Percentiles rank a stretch among this genome's conserved stretches.
Evolutionary conservation across 139 green algal genomes (phyloP).

Genomic region (Chlorella sp.): DNA sequence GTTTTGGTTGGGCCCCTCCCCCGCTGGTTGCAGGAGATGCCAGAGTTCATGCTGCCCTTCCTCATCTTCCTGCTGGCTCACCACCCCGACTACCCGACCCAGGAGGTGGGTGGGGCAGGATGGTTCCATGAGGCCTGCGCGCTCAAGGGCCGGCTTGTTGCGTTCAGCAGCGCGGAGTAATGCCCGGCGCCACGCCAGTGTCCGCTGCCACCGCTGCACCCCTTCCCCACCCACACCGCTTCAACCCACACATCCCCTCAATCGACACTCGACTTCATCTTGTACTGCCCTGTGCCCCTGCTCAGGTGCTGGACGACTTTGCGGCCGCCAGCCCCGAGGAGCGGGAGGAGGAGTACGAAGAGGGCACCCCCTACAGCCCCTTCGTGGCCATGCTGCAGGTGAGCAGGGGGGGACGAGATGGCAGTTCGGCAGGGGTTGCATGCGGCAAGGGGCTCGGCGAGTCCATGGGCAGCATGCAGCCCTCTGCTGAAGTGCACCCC

Average conservation of each 20-base stretch:
- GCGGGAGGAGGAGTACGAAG: conserved; percentile 20
- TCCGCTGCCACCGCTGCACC: no score
- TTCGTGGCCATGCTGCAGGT: conserved; percentile 76
- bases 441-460: no score
- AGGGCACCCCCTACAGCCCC: conserved; percentile 35
- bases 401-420: background rate
- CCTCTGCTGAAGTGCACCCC: background rate
- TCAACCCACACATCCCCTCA: no score
- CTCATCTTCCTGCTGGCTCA: conserved; percentile 81
- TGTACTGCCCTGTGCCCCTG: background rate
- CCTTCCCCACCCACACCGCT: no score
- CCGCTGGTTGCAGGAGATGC: conserved; percentile 71
- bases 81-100: conserved; percentile 81
- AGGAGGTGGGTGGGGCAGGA: conserved; percentile 35
- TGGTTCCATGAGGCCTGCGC: no score
- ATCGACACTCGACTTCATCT: no score
- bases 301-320: conserved; percentile 28
- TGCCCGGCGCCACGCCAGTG: no score
- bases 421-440: no score
- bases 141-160: no score
- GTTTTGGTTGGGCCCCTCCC: no score
- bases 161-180: no score
- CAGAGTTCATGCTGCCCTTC: conserved; percentile 84
- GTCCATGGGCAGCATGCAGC: no score
- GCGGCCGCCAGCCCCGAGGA: conserved; percentile 2